phyloP scores from a whole-genome alignment of 2,329 filamentous ascomycete species.

The Huntiella moniliformis region DNA sequence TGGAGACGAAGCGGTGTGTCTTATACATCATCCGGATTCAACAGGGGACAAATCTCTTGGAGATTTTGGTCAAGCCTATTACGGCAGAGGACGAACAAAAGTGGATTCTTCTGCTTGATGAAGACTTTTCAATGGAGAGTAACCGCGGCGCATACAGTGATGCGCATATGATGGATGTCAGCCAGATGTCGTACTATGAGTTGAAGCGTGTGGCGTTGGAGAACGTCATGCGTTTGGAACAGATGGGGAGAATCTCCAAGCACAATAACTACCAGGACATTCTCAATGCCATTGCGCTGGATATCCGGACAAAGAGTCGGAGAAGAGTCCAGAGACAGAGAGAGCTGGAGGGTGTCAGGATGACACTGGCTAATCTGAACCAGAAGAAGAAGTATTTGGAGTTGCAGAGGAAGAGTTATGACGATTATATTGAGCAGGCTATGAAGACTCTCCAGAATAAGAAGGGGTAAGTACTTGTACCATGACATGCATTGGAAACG shows the following conservation, averaged over 20 bases:
- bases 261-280: constrained; percentile 93
- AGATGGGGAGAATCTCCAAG: constrained; percentile 69
- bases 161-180: constrained; percentile 72
- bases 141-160: constrained; percentile 76
- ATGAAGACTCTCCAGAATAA: constrained; percentile 95
- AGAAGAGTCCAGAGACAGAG: constrained; percentile 78
- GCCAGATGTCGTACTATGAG: constrained; percentile 73
- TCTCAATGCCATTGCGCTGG: constrained; percentile 89
- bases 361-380: constrained; percentile 57
- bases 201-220: constrained; percentile 86
- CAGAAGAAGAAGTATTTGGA: constrained; percentile 86
- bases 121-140: constrained; percentile 48
- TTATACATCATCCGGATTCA: constrained; percentile 96
- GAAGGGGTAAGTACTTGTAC: constrained; percentile 46
- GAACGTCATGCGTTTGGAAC: constrained; percentile 80
- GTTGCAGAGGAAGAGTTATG: constrained; percentile 89
- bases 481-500: too few species aligned
- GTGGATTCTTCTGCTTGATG: constrained; percentile 63
- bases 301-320: constrained; percentile 93
- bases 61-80: constrained; percentile 85
- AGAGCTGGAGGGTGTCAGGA: constrained; percentile 67
- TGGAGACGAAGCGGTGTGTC: constrained; percentile 94
- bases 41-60: constrained; percentile 75
- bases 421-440: constrained; percentile 97
- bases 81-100: constrained; percentile 71